Conservation (phyloP, 2,329 filamentous ascomycete genomes). For the Fusarium anguioides region DNA sequence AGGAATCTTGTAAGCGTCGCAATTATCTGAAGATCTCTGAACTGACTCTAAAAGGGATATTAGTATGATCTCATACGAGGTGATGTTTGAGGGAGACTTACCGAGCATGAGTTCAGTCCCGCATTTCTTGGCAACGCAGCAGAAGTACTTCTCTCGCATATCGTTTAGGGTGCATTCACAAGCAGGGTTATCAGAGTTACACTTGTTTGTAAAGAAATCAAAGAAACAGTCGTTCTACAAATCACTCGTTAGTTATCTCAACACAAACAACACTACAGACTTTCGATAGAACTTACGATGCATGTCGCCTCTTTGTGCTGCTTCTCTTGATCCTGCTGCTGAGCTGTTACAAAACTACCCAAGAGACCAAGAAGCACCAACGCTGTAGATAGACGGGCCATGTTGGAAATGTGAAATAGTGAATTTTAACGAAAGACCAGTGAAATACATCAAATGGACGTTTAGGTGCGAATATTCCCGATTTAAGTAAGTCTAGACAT, state of each 20-base stretch:
- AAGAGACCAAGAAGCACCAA: neutral
- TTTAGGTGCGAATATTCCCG: neutral
- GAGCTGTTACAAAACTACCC: neutral
- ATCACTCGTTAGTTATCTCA: accelerated
- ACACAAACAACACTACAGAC: too few species aligned
- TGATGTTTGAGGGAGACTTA: too few species aligned
- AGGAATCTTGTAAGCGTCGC: neutral
- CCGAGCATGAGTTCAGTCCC: neutral
- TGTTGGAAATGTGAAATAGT: neutral
- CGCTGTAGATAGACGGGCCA: neutral
- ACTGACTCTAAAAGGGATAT: too few species aligned
- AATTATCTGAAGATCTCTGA: neutral
- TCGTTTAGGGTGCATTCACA: neutral
- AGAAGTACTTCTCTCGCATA: conserved; percentile 10
- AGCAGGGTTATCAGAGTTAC: conserved; percentile 8
- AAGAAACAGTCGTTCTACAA: conserved; percentile 10
- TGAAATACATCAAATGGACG: too few species aligned
- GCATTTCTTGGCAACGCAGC: conserved; percentile 6
- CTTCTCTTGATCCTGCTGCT: conserved; percentile 2
- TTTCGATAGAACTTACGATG: neutral
- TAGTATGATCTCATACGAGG: too few species aligned
- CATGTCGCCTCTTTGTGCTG: conserved; percentile 2
- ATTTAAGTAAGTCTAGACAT: neutral
- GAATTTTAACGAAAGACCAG: too few species aligned
- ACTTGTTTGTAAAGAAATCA: conserved; percentile 13